Evolutionary conservation across 441 rosid species (phyloP).

Genomic region (Corymbia citriodora): DNA sequence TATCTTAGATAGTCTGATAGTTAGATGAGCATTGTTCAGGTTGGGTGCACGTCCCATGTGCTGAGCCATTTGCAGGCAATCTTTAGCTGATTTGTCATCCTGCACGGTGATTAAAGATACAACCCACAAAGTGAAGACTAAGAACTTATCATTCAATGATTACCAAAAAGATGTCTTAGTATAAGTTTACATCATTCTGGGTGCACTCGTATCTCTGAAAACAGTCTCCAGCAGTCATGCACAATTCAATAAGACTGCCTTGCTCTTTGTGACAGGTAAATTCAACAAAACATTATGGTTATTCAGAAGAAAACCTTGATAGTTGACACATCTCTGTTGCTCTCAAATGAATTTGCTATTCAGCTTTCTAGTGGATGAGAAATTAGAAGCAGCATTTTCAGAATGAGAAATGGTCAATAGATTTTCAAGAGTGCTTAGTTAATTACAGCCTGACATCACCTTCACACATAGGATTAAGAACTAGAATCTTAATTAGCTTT

Average conservation of each 20-base stretch:
- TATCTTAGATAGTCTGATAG: neutral
- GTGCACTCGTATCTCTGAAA: neutral
- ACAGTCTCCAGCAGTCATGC: neutral
- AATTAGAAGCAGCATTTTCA: neutral
- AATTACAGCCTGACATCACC: neutral
- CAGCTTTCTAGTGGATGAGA: no score
- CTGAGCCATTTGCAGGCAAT: constrained; percentile 1
- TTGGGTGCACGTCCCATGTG: neutral
- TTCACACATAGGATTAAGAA: neutral
- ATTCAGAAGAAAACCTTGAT: neutral
- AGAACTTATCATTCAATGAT: neutral
- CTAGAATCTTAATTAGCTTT: neutral
- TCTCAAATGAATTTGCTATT: neutral
- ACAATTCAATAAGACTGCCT: neutral
- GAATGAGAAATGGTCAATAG: neutral
- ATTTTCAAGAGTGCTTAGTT: neutral
- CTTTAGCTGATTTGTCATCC: neutral
- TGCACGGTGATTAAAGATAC: neutral
- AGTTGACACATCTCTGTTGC: neutral
- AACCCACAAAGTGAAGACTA: neutral
- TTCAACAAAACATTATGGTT: neutral
- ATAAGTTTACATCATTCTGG: neutral
- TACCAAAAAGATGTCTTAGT: neutral
- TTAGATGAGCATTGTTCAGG: constrained; percentile 1
- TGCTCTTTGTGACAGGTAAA: neutral